These are phyloP conservation scores for Umbelopsis ramanniana DNA, from an alignment of 192 early-diverging fungal genomes.

Conservation along the genomic window DNA sequence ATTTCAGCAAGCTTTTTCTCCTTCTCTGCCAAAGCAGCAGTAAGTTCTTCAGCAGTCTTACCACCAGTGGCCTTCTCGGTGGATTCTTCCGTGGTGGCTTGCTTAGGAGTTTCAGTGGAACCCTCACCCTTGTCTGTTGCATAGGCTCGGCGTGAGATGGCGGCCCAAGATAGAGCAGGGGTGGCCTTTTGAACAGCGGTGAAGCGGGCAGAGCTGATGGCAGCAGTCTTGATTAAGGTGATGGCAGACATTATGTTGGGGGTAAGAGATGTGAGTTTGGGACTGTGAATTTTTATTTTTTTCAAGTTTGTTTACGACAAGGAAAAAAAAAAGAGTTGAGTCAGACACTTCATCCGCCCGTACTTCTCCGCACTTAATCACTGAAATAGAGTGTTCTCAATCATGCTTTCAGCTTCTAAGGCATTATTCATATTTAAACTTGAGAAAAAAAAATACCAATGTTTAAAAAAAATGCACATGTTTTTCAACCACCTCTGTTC, in stretches of 20 bases:
- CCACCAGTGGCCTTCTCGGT: slow-evolving; percentile 29
- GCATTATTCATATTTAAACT: slow-evolving; percentile 14
- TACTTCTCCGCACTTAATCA: not conserved
- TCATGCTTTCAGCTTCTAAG: not conserved
- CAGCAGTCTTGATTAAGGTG: slow-evolving; percentile 8
- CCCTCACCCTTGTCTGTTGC: slow-evolving; percentile 44
- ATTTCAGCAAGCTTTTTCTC: slow-evolving; percentile 82
- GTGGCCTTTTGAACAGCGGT: slow-evolving; percentile 10
- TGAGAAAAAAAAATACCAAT: not conserved
- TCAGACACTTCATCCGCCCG: not conserved
- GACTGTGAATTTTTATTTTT: slow-evolving; percentile 13
- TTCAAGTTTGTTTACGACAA: not conserved
- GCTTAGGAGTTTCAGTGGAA: slow-evolving; percentile 7
- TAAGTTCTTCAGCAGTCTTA: slow-evolving; percentile 31
- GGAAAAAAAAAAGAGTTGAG: not conserved
- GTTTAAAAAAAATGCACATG: not conserved
- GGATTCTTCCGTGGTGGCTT: slow-evolving; percentile 31
- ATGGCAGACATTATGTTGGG: slow-evolving; percentile 14
- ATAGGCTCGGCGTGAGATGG: slow-evolving; percentile 25
- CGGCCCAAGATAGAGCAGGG: slow-evolving; percentile 4
- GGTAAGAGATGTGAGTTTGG: not conserved
- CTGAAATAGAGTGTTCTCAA: not conserved
- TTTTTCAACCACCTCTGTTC: not conserved
- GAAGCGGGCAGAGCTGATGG: slow-evolving; percentile 10
- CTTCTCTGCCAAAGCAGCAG: slow-evolving; percentile 60